Evolutionary conservation across 2,329 filamentous ascomycete genomes (phyloP), one percentile per base, ranked within the genome.

Genomic region (Fusarium nurragi): DNA sequence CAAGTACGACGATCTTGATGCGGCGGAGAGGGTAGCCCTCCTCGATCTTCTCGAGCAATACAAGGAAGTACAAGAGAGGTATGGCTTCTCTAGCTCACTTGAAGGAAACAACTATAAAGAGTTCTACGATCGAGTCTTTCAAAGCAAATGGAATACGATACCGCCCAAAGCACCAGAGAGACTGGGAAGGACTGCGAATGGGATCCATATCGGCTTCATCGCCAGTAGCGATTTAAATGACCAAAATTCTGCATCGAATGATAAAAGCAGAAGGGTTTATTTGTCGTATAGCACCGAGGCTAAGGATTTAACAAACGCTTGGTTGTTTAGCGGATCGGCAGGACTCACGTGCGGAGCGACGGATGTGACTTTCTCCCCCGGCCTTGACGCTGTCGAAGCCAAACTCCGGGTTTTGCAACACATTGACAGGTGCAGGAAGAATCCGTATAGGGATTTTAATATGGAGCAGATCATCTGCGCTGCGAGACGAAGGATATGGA

Each of bases 401-500:
- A 34, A 34, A 34, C n/a, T n/a, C 16, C 16, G 16, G 6, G 30
- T 34, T n/a, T 8, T 34, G 16, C 16, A 18, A 34, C 30, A 34
- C 6, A n/a, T 16, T n/a, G 16, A 34, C 30, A 9, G 30, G 16
- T 34, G 30, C 14, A 8, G 9, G 30, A 34, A n/a, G 16, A 14
- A n/a, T n/a, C 14, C 16, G n/a, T 34, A 34, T 18, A n/a, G 14
- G 28, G 26, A 26, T 2, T 34, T 52, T 10, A 52, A 60, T 21
- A 19, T 25, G 2, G 26, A 34, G 9, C 54, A 60, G 18, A 53
- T 60, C n/a, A 14, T 60, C 16, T 37, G 53, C 2, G 45, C 56
- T 21, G 54, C 54, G 14, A 30, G 54, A 22, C 46, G 56, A 19
- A 40, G 56, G 5, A 34, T 60, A n/a, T 7, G 30, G 9, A 60